A percentile compares a stretch with the other conserved stretches of the same genome.
These are phyloP conservation scores for Chytriomyces hyalinus DNA, from an alignment of 192 early-diverging fungal genomes.

Conservation along the genomic window DNA sequence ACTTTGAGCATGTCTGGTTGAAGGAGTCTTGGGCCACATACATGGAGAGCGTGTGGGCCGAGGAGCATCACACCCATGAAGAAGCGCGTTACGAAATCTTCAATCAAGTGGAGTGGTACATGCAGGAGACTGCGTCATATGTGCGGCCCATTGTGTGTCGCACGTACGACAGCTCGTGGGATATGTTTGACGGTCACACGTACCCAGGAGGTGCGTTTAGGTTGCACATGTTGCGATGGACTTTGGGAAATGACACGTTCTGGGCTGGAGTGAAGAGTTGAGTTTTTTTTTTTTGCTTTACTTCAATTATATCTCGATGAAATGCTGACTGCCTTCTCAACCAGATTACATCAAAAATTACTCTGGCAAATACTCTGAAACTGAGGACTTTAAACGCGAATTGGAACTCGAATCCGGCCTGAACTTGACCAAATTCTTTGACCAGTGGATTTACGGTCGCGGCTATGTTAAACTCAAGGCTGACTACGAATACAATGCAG, in stretches of 20 bases:
- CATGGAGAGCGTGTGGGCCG: constrained; percentile 41
- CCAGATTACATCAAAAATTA: constrained; percentile 52
- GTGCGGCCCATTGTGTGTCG: constrained; percentile 57
- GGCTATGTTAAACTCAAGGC: constrained; percentile 87
- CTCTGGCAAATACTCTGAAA: constrained; percentile 50
- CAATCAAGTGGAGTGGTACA: constrained; percentile 37
- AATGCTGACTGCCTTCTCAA: neutral
- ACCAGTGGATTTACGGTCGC: constrained; percentile 91
- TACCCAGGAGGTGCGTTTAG: constrained; percentile 61
- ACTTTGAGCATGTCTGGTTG: constrained; percentile 66
- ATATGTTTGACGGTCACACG: constrained; percentile 58
- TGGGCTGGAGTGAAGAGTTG: constrained; percentile 53
- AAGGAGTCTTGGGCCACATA: constrained; percentile 68
- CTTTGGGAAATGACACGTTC: constrained; percentile 57
- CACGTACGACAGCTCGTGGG: constrained; percentile 57
- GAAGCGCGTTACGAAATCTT: constrained; percentile 43
- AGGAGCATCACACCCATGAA: constrained; percentile 48
- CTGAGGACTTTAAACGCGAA: constrained; percentile 68
- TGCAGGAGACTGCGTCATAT: constrained; percentile 37
- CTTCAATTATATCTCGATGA: neutral
- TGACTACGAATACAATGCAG: constrained; percentile 77
- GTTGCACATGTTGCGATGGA: constrained; percentile 57
- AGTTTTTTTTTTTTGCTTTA: constrained; percentile 6
- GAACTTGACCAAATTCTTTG: constrained; percentile 76
- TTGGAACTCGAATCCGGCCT: constrained; percentile 80